Evolutionary conservation across 805 yeast genomes (phyloP).

Genomic region (Wickerhamiella nectarea): DNA sequence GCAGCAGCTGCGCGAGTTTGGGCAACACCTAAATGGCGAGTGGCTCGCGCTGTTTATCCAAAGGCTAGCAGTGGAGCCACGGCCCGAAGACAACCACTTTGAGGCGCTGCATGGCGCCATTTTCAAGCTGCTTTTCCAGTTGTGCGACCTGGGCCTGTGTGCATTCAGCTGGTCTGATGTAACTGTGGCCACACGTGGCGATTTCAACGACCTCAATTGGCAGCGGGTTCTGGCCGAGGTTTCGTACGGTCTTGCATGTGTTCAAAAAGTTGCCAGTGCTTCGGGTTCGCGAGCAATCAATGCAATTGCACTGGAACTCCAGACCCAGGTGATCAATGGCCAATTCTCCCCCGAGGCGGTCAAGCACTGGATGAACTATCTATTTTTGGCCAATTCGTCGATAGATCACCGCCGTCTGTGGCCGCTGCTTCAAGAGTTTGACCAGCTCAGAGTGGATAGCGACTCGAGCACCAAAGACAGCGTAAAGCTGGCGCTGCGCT

Average conservation of each 20-base stretch:
- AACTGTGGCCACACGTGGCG: slow-evolving; percentile 34
- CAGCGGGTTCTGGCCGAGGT: slow-evolving; percentile 68
- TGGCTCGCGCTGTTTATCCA: slow-evolving; percentile 23
- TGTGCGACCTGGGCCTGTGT: slow-evolving; percentile 35
- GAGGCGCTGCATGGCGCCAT: slow-evolving; percentile 52
- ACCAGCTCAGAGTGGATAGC: slow-evolving; percentile 35
- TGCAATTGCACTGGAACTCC: not conserved
- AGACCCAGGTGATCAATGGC: not conserved
- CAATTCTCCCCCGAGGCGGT: not conserved
- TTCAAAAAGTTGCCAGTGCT: not conserved
- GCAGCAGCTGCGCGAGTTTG: slow-evolving; percentile 1
- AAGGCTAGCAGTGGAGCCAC: slow-evolving; percentile 45
- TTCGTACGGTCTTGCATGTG: slow-evolving; percentile 16
- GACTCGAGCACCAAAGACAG: slow-evolving; percentile 55
- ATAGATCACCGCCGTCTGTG: slow-evolving; percentile 47
- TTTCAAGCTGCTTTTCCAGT: slow-evolving; percentile 35
- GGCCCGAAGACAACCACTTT: slow-evolving; percentile 43
- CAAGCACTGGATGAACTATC: not conserved
- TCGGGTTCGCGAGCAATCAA: not conserved
- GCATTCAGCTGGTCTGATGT: slow-evolving; percentile 38
- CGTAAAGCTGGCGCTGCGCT: slow-evolving; percentile 43
- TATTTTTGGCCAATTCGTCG: not conserved
- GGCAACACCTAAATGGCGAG: not conserved
- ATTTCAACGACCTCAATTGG: slow-evolving; percentile 54
- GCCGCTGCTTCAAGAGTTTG: slow-evolving; percentile 33